Percentiles rank a stretch among this genome's conserved stretches.
Conservation (phyloP, 257 asterid species). For the Vinca minor region DNA sequence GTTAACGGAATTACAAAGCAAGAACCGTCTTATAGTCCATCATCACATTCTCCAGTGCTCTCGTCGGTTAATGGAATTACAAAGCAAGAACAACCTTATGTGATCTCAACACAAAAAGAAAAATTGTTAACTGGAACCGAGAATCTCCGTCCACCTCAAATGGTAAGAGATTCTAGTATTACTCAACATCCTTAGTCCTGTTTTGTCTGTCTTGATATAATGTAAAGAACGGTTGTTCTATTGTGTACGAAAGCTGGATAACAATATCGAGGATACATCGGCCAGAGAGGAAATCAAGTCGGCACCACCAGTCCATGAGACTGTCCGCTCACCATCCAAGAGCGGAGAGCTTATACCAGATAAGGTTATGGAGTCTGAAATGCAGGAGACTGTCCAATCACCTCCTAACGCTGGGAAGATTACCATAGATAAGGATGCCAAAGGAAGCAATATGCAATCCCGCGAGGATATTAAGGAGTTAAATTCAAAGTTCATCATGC, state of each 20-base stretch:
- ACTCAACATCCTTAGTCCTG: too few relatives aligned
- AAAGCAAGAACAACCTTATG: constrained; percentile 39
- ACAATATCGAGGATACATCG: constrained; percentile 32
- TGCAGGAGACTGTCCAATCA: constrained; percentile 23
- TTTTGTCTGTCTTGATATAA: neutral
- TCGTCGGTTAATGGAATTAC: constrained; percentile 36
- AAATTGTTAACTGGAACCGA: constrained; percentile 43
- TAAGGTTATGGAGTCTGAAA: constrained; percentile 24
- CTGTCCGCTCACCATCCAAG: constrained; percentile 24
- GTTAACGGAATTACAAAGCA: constrained; percentile 37
- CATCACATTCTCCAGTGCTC: constrained; percentile 41
- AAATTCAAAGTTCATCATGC: constrained; percentile 37
- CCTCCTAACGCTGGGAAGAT: constrained; percentile 21
- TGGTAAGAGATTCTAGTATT: constrained; percentile 29
- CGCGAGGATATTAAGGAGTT: constrained; percentile 37
- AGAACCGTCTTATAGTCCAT: constrained; percentile 35
- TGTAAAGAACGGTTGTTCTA: constrained; percentile 4
- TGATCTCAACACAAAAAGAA: constrained; percentile 25
- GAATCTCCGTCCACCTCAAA: constrained; percentile 32
- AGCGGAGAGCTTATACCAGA: neutral
- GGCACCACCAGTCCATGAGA: constrained; percentile 25
- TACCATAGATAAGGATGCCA: constrained; percentile 18
- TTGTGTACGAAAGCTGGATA: constrained; percentile 27
- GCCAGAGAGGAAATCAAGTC: constrained; percentile 33
- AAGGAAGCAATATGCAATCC: constrained; percentile 32